Evolutionary conservation across 371 early-diverging fungal species (phyloP).

Genomic region (Coemansia sp.): DNA sequence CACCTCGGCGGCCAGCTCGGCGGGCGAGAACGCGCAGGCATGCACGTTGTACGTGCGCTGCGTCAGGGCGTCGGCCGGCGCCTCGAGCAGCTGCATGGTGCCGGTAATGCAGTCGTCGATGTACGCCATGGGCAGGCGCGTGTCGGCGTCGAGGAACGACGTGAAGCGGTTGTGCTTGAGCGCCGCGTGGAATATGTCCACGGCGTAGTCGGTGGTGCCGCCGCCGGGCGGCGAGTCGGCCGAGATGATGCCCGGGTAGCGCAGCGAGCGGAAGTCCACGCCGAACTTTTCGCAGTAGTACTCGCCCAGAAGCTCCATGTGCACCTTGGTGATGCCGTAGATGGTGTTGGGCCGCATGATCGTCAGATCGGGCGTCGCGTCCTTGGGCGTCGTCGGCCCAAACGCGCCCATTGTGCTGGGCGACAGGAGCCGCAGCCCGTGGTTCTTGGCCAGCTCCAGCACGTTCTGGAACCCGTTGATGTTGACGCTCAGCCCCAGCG

Average conservation of each 20-base stretch:
- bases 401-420: conserved; percentile 67
- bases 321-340: conserved; percentile 64
- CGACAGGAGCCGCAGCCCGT: conserved; percentile 56
- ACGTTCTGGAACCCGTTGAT: conserved; percentile 62
- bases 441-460: conserved; percentile 57
- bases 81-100: conserved; percentile 57
- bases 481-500: conserved; percentile 58
- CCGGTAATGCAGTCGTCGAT: conserved; percentile 61
- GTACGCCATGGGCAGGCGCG: conserved; percentile 64
- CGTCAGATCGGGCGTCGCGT: conserved; percentile 58
- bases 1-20: conserved; percentile 55
- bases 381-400: conserved; percentile 61
- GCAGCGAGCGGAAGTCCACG: conserved; percentile 61
- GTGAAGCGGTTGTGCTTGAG: conserved; percentile 53
- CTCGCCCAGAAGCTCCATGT: conserved; percentile 63
- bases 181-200: conserved; percentile 64
- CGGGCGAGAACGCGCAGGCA: conserved; percentile 59
- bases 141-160: conserved; percentile 56
- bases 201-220: conserved; percentile 64
- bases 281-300: conserved; percentile 61
- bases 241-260: conserved; percentile 63
- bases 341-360: conserved; percentile 64
- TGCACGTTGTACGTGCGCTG: conserved; percentile 61
- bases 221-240: conserved; percentile 62
- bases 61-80: conserved; percentile 51